Conservation (phyloP, 2,329 filamentous ascomycete genomes). For the Hymenoscyphus repandus region DNA sequence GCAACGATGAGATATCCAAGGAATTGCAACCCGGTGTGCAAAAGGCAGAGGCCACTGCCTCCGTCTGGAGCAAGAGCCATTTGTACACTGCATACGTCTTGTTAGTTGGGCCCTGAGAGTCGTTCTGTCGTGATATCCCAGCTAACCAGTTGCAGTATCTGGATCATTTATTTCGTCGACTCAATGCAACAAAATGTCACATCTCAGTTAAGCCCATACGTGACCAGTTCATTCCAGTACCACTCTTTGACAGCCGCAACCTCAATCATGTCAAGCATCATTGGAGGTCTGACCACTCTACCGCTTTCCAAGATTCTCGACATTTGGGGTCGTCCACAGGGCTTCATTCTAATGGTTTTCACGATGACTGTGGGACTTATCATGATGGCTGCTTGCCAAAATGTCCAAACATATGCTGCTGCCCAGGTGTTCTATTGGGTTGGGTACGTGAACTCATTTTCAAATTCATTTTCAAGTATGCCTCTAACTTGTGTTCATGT, state of each 20-base stretch:
- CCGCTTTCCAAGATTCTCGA: constrained; percentile 64
- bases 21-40: neutral
- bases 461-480: neutral
- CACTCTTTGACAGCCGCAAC: constrained; percentile 37
- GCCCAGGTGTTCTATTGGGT: constrained; percentile 53
- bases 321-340: constrained; percentile 63
- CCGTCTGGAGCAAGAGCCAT: neutral
- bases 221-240: constrained; percentile 20
- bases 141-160: constrained; percentile 31
- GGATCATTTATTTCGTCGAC: constrained; percentile 38
- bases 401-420: constrained; percentile 55
- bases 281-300: constrained; percentile 56
- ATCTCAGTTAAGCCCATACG: constrained; percentile 9
- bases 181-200: constrained; percentile 32
- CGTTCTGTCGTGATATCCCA: neutral
- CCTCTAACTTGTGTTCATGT: neutral
- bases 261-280: constrained; percentile 48
- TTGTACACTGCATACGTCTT: constrained; percentile 38
- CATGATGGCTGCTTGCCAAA: constrained; percentile 60
- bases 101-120: neutral
- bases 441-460: constrained; percentile 33
- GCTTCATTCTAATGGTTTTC: constrained; percentile 50
- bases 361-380: constrained; percentile 50
- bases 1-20: neutral
- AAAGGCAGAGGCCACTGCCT: neutral